A percentile compares a stretch with the other conserved stretches of the same genome.
These are phyloP conservation scores for Mesembryanthemum crystallinum DNA, from an alignment of 148 eudicot genomes.

Conservation along the genomic window DNA sequence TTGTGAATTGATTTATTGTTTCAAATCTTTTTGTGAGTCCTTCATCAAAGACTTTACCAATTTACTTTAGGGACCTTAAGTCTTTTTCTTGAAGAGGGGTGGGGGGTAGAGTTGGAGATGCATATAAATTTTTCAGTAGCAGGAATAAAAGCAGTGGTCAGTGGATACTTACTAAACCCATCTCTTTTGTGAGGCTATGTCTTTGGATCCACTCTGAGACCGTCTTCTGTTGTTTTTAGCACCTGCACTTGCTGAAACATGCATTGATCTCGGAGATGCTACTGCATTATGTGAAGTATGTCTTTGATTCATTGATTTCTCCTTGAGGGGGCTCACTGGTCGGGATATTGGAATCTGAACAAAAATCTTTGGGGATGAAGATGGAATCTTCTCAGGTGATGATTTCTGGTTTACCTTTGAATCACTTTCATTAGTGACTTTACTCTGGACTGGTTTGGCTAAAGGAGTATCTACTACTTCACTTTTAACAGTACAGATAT, in stretches of 20 bases:
- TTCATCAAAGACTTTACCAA: too few species aligned
- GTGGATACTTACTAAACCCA: conserved; percentile 25
- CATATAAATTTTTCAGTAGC: background rate
- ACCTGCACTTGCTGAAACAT: conserved; percentile 29
- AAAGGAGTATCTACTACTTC: conserved; percentile 14
- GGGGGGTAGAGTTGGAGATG: background rate
- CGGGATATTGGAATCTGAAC: conserved; percentile 33
- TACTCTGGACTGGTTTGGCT: conserved; percentile 13
- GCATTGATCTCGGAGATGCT: conserved; percentile 32
- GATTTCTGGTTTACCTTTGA: conserved; percentile 30
- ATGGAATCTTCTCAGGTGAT: conserved; percentile 22
- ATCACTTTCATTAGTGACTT: conserved; percentile 17
- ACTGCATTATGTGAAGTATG: conserved; percentile 10
- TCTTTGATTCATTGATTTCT: conserved; percentile 57
- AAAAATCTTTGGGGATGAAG: conserved; percentile 17
- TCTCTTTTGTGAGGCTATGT: conserved; percentile 25
- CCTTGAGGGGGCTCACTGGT: conserved; percentile 54
- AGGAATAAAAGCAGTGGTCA: background rate
- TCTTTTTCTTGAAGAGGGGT: too few species aligned
- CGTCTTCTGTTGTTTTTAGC: conserved; percentile 36
- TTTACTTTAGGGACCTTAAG: too few species aligned
- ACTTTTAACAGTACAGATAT: conserved; percentile 13
- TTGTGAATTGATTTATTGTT: too few species aligned
- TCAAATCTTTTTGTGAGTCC: too few species aligned
- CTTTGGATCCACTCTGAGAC: conserved; percentile 27